Conservation (phyloP, 208 protist species). For the Leishmania major region DNA sequence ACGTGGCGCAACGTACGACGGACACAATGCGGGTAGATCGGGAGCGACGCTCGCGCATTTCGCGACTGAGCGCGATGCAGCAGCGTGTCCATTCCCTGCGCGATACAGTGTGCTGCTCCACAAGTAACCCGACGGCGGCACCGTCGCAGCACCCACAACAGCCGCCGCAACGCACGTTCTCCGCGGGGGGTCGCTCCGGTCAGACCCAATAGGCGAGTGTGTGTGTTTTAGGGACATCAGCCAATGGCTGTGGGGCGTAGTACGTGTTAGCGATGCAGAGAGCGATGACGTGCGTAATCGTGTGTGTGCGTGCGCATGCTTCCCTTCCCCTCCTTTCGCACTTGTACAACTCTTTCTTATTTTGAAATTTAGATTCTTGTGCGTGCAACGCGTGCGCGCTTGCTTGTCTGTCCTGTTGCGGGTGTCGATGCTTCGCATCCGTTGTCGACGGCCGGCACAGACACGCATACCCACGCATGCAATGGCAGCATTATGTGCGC, state of each 20-base stretch:
- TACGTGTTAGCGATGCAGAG: not conserved
- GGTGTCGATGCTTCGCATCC: not conserved
- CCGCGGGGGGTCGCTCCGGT: constrained; percentile 21
- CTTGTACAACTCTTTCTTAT: constrained; percentile 3
- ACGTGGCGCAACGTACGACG: constrained; percentile 57
- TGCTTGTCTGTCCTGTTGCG: not conserved
- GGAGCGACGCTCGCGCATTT: constrained; percentile 66
- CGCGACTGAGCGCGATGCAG: constrained; percentile 65
- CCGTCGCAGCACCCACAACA: constrained; percentile 8
- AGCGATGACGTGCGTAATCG: not conserved
- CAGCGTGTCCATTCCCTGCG: constrained; percentile 65
- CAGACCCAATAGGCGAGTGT: constrained; percentile 7
- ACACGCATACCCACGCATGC: not conserved
- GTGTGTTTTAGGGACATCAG: not conserved
- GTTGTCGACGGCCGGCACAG: not conserved
- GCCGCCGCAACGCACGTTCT: constrained; percentile 10
- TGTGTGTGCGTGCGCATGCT: not conserved
- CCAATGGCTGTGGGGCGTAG: not conserved
- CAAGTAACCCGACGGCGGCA: not conserved
- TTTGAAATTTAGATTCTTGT: constrained; percentile 7
- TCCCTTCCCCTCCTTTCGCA: not conserved
- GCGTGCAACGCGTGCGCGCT: not conserved
- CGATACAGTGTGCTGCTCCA: constrained; percentile 33
- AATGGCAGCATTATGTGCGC: not conserved
- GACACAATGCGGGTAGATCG: constrained; percentile 58